Evolutionary conservation across 2,329 filamentous ascomycete species (phyloP), one percentile per base, ranked within the genome.

Genomic region (Epichloe sibirici): DNA sequence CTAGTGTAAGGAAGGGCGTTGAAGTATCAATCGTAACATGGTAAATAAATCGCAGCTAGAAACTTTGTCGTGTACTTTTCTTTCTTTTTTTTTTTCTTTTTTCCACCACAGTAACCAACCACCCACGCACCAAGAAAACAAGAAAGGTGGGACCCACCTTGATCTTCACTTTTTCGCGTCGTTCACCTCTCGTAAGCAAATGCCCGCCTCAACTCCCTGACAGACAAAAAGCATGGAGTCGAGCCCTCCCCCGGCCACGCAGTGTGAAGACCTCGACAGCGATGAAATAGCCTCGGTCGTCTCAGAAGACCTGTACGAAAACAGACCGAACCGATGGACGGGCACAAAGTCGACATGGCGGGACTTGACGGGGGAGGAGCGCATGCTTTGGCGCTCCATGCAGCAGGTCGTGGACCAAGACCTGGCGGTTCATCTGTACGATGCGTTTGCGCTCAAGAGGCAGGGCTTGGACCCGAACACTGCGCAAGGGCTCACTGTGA

Each of bases 391-490:
- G 53, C 71, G 75, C 5, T 82, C 83, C 7, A 71, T 95, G 52
- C 77, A 84, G 53, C 75, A 79, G 45, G 64, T 82, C 15, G 74
- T 79, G 38, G 78, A 84, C 40, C 72, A 77, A 51, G 84, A 96
- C 63, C 70, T 96, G 11, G 74, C 80, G 0, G 69, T 83, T 45
- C 90, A 95, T 69, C 71, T 96, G 5, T 95, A 88, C 69, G 88
- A 93, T 66, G 76, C 85, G 0, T 85, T 85, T 68, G 77, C 77
- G 38, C 71, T 94, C 51, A 89, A 85, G 65, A 59, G 60, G 51
- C 59, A 59, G 38, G 62, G 57, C 6, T 58, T 55, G 38, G 57
- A 65, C 43, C 51, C 57, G 28, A 63, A 51, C 51, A 62, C 60
- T 45, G 63, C 62, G 2, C 51, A 58, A 21, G 60, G 62, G 44